Percentiles rank a stretch among this genome's conserved stretches.
These are phyloP conservation scores for Physaria fendleri DNA, from an alignment of 345 rosid genomes.

Conservation along the genomic window DNA sequence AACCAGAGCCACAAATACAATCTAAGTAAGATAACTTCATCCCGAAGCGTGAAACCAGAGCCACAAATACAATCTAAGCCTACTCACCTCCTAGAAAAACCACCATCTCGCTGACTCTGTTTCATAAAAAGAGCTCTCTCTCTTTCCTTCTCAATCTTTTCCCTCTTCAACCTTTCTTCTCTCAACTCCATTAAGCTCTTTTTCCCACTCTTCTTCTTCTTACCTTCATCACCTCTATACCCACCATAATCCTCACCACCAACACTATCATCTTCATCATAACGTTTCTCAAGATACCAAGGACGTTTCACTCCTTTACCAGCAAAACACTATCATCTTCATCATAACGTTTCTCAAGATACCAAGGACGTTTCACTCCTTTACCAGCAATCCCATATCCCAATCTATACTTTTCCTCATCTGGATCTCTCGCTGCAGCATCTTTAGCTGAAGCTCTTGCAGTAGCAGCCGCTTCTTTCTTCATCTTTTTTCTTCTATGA, in stretches of 20 bases:
- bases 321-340: constrained; percentile 40
- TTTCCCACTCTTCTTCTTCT: constrained; percentile 48
- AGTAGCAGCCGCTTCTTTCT: constrained; percentile 63
- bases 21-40: neutral
- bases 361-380: constrained; percentile 94
- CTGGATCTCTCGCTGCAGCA: constrained; percentile 41
- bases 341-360: constrained; percentile 50
- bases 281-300: constrained; percentile 71
- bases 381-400: constrained; percentile 92
- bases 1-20: neutral
- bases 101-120: constrained; percentile 41
- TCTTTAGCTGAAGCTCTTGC: constrained; percentile 31
- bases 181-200: constrained; percentile 69
- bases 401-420: constrained; percentile 81
- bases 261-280: constrained; percentile 21
- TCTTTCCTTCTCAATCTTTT: neutral
- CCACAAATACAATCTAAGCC: neutral
- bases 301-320: constrained; percentile 92
- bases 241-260: constrained; percentile 22
- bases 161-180: constrained; percentile 43
- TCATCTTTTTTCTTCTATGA: constrained; percentile 61
- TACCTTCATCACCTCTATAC: constrained; percentile 26
- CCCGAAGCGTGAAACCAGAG: neutral
- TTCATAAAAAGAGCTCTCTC: constrained; percentile 44
- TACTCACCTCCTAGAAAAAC: constrained; percentile 49